Percentiles rank a stretch among this genome's conserved stretches.
These are phyloP conservation scores for Thermothelomyces thermophilus DNA, from an alignment of 2,329 filamentous ascomycete species.

Conservation along the genomic window DNA sequence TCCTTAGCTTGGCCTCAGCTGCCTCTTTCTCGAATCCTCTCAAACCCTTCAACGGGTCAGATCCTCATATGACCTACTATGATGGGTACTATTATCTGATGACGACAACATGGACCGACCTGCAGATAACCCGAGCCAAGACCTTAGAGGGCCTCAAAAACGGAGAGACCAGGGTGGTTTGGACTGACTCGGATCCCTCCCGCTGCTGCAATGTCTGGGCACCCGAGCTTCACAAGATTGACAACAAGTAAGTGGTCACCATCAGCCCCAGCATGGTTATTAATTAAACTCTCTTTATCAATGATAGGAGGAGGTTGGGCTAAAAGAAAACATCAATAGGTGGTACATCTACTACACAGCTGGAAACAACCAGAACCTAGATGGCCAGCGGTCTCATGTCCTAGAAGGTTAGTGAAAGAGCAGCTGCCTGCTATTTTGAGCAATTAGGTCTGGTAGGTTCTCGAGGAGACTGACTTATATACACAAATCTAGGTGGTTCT, in stretches of 20 bases:
- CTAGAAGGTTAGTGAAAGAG: conserved; percentile 36
- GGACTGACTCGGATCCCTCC: conserved; percentile 38
- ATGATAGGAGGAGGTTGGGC: too few species aligned
- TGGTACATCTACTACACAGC: conserved; percentile 55
- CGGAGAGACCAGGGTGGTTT: conserved; percentile 44
- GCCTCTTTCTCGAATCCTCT: conserved; percentile 12
- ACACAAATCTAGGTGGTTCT: conserved; percentile 37
- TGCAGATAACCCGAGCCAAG: conserved; percentile 47
- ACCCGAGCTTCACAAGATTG: conserved; percentile 44
- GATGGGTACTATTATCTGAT: conserved; percentile 52
- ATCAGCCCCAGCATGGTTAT: not conserved
- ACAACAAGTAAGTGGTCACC: conserved; percentile 1
- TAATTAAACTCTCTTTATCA: too few species aligned
- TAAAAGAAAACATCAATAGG: not conserved
- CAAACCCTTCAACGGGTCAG: conserved; percentile 6
- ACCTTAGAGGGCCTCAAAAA: conserved; percentile 51
- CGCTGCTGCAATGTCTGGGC: conserved; percentile 53
- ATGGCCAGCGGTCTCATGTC: conserved; percentile 45
- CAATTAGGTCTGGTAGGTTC: too few species aligned
- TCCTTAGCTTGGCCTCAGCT: conserved; percentile 1
- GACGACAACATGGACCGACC: conserved; percentile 49
- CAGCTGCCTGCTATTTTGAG: too few species aligned
- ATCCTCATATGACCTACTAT: conserved; percentile 36
- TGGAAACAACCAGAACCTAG: conserved; percentile 39
- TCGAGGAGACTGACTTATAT: conserved; percentile 25